Base-by-base conservation (phyloP, 2,329 filamentous ascomycete species). In the Fusarium nanum region DNA sequence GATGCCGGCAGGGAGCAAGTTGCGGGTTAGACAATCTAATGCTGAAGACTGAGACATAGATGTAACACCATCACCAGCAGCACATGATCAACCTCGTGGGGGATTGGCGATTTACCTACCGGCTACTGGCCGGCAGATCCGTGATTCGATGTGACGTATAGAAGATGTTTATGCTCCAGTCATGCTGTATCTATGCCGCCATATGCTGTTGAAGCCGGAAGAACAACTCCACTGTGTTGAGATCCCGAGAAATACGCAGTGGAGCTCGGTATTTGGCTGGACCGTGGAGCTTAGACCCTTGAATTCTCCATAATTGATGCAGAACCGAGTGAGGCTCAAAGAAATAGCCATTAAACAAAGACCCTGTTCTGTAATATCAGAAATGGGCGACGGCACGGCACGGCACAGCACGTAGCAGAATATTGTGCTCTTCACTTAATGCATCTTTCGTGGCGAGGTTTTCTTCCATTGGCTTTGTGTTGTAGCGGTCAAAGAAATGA, bases 261-360 rank as follows among this genome's bases (percentile, higher is more conserved):
- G 63, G 68, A 71, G 40, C 68, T 41, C 48, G 45, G 63, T 40
- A 71, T 54, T 53, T 64, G 44, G 37, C 20, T 54, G 20, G 46
- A 16, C 40, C 32, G 46, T 68, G 64, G 60, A 68, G 48, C 53
- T 27, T 22, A 44, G 57, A 64, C 67, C 67, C 56, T 64, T n/a
- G 45, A 27, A 32, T 59, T 65, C 59, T 56, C 68, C 68, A 68
- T 61, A 32, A 46, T 59, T 50, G 52, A 27, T 64, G 47, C 46
- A 54, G 54, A 42, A 14, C 46, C 46, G 42, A 69, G 56, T 41
- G 59, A 71, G 68, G 59, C 60, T 71, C 55, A 58, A 56, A 32
- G 22, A 42, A 30, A 20, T 54, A 46, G 20, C 45, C n/a, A 18
- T 23, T 53, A 20, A 58, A 37, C 22, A 42, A 46, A 47, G 32